Conservation (phyloP, 164 flowering plant genomes). For the Stephania cephalantha region DNA sequence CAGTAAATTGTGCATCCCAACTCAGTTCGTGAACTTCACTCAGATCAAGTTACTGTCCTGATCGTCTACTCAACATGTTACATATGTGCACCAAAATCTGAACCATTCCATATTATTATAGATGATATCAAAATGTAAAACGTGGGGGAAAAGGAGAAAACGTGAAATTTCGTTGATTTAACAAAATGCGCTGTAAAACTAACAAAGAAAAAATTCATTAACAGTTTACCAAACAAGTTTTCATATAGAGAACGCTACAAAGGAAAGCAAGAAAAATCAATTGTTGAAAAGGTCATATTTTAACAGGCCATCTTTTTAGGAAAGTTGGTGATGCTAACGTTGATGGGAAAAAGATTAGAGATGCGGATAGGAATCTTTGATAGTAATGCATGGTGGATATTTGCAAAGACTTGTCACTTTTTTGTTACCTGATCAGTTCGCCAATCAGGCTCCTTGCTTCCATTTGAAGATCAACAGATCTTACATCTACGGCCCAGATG, state of each 20-base stretch:
- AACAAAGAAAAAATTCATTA: too few species aligned
- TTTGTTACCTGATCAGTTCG: constrained; percentile 23
- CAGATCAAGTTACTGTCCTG: too few species aligned
- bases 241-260: too few species aligned
- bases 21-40: too few species aligned
- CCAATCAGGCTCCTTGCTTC: constrained; percentile 47
- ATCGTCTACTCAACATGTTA: too few species aligned
- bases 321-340: neutral
- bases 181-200: too few species aligned
- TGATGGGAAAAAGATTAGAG: neutral
- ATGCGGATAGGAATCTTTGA: neutral
- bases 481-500: constrained; percentile 55
- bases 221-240: neutral
- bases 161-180: neutral
- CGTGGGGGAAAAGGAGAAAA: neutral
- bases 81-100: neutral
- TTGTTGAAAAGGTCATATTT: neutral
- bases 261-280: neutral
- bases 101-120: too few species aligned
- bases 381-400: neutral
- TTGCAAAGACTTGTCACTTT: neutral
- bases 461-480: constrained; percentile 26
- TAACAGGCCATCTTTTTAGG: neutral
- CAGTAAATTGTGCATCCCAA: too few species aligned
- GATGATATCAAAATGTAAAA: too few species aligned